phyloP scores from a whole-genome alignment of 345 rosid species.

The Brassica juncea region DNA sequence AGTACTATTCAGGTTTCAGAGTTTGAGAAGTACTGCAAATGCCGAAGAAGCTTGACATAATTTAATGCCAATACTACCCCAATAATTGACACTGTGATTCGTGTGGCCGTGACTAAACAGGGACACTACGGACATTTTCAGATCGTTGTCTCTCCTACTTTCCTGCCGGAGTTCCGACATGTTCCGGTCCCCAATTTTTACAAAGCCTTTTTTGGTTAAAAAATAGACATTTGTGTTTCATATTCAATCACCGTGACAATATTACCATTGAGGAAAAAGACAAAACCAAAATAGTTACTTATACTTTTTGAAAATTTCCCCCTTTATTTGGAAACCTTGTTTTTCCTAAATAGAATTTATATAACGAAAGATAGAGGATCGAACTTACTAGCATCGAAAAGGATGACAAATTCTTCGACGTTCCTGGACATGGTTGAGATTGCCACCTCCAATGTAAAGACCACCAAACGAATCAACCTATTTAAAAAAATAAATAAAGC shows the following conservation, averaged over 20 bases:
- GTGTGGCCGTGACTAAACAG: conserved; percentile 33
- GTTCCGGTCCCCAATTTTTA: conserved; percentile 30
- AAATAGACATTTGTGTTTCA: conserved; percentile 7
- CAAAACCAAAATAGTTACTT: background rate
- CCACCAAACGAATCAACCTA: conserved; percentile 84
- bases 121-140: conserved; percentile 28
- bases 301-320: background rate
- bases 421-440: conserved; percentile 79
- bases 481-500: background rate
- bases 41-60: conserved; percentile 21
- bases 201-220: background rate
- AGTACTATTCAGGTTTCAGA: conserved; percentile 17
- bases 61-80: conserved; percentile 64
- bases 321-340: conserved; percentile 16
- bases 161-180: conserved; percentile 42
- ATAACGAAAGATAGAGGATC: background rate
- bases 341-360: background rate
- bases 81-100: conserved; percentile 6
- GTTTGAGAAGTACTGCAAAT: conserved; percentile 28
- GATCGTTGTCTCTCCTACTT: conserved; percentile 35
- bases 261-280: conserved; percentile 16
- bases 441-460: conserved; percentile 91
- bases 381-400: conserved; percentile 92
- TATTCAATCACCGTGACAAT: conserved; percentile 14
- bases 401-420: conserved; percentile 80